Evolutionary conservation across 2,329 filamentous ascomycete genomes (phyloP).

Genomic region (Paramyrothecium roridum): DNA sequence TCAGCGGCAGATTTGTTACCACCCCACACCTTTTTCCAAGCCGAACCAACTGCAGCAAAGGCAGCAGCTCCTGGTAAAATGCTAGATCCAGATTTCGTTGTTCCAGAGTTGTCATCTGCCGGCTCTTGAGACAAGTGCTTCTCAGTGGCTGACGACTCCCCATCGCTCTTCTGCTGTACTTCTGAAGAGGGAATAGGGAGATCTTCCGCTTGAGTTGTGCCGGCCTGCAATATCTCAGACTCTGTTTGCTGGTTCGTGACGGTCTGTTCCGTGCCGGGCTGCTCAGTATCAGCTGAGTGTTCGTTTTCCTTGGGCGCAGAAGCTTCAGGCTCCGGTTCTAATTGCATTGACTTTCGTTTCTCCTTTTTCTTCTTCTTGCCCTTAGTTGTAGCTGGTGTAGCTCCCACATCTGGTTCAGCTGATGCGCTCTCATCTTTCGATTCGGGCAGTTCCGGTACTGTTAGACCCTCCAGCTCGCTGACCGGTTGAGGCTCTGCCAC

Average conservation of each 20-base stretch:
- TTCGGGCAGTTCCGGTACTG: not conserved
- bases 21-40: not conserved
- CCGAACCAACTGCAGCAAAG: not conserved
- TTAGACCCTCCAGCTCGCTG: not conserved
- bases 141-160: no score
- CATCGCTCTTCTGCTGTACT: no score
- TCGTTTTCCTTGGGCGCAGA: not conserved
- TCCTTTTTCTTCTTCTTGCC: constrained; percentile 9
- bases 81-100: not conserved
- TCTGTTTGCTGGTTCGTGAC: not conserved
- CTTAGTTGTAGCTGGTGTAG: not conserved
- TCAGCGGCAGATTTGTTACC: not conserved
- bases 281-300: not conserved
- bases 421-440: not conserved
- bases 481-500: not conserved
- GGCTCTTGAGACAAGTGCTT: not conserved
- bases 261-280: no score
- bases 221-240: not conserved
- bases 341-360: constrained; percentile 4
- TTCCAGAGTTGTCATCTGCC: not conserved
- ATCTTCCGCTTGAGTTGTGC: not conserved
- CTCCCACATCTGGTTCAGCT: not conserved
- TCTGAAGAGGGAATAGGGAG: no score
- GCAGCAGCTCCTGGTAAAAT: not conserved
- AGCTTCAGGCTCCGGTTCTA: not conserved